phyloP scores from a whole-genome alignment of 805 yeast species.

The Yamadazyma olivae region DNA sequence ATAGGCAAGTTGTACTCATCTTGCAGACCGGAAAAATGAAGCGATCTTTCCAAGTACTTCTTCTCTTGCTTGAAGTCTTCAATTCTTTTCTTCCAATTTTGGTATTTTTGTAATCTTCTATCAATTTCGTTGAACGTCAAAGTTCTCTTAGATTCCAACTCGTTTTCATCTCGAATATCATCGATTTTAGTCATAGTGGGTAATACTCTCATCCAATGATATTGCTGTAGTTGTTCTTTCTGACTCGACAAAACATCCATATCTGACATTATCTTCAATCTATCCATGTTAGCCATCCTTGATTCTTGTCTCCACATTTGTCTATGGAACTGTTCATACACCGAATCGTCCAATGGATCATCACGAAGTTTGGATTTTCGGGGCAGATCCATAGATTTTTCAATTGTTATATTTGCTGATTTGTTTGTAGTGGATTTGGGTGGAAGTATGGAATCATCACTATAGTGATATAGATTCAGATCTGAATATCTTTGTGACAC shows the following conservation, averaged over 20 bases:
- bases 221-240: slow-evolving; percentile 33
- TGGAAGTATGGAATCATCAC: slow-evolving; percentile 12
- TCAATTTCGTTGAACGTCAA: slow-evolving; percentile 50
- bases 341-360: slow-evolving; percentile 46
- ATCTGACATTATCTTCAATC: slow-evolving; percentile 51
- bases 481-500: slow-evolving; percentile 6
- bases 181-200: slow-evolving; percentile 49
- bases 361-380: slow-evolving; percentile 8
- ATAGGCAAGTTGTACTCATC: slow-evolving; percentile 18
- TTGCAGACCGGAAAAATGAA: slow-evolving; percentile 10
- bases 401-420: slow-evolving; percentile 6
- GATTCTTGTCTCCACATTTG: slow-evolving; percentile 65
- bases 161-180: slow-evolving; percentile 46
- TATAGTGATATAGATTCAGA: slow-evolving; percentile 13
- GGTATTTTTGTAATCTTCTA: slow-evolving; percentile 34
- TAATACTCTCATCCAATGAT: slow-evolving; percentile 48
- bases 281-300: slow-evolving; percentile 53
- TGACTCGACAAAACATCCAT: slow-evolving; percentile 52
- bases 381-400: slow-evolving; percentile 6
- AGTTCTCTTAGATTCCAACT: slow-evolving; percentile 48
- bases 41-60: slow-evolving; percentile 12
- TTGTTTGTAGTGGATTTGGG: slow-evolving; percentile 5
- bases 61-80: slow-evolving; percentile 23
- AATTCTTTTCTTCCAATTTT: slow-evolving; percentile 34
- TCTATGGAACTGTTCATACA: slow-evolving; percentile 48